A percentile compares a stretch with the other conserved stretches of the same genome.
phyloP scores from a whole-genome alignment of 2,329 filamentous ascomycete genomes.

The Fusarium sp. region DNA sequence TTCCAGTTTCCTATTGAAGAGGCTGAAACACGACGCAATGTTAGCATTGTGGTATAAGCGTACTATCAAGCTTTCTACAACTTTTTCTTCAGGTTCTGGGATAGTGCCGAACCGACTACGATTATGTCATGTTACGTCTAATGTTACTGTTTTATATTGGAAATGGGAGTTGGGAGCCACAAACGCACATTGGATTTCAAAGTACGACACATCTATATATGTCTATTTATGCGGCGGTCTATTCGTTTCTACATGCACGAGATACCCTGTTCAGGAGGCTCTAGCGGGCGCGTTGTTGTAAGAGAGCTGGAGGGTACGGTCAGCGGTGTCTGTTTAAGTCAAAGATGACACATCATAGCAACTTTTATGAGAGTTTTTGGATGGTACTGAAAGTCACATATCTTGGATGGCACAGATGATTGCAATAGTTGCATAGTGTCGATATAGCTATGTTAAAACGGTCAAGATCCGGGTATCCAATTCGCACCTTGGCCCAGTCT shows the following conservation, averaged over 20 bases:
- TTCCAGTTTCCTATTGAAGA: slow-evolving; percentile 89
- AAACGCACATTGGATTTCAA: slow-evolving; percentile 7
- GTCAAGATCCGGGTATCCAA: slow-evolving; percentile 34
- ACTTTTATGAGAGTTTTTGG: slow-evolving; percentile 6
- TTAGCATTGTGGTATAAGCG: slow-evolving; percentile 66
- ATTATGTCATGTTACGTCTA: slow-evolving; percentile 31
- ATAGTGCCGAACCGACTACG: slow-evolving; percentile 1
- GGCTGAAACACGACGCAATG: slow-evolving; percentile 73
- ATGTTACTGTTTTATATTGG: slow-evolving; percentile 32
- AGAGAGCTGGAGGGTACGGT: slow-evolving; percentile 10
- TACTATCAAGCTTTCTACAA: background rate
- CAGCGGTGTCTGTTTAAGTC: slow-evolving; percentile 8
- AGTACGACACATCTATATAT: slow-evolving; percentile 14
- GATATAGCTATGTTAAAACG: slow-evolving; percentile 2
- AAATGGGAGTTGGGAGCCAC: slow-evolving; percentile 30
- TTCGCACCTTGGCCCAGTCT: slow-evolving; percentile 2
- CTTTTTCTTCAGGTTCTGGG: background rate
- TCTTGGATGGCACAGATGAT: background rate
- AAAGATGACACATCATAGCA: background rate
- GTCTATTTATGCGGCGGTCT: slow-evolving; percentile 38
- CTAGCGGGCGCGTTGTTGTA: slow-evolving; percentile 29
- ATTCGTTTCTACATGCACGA: slow-evolving; percentile 49
- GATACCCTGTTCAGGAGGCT: slow-evolving; percentile 48
- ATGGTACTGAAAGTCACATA: background rate
- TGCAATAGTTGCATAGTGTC: slow-evolving; percentile 12